Evolutionary conservation across 129 eudicot genomes (phyloP), one percentile per base, ranked within the genome.

Genomic region (Deinandra increscens): DNA sequence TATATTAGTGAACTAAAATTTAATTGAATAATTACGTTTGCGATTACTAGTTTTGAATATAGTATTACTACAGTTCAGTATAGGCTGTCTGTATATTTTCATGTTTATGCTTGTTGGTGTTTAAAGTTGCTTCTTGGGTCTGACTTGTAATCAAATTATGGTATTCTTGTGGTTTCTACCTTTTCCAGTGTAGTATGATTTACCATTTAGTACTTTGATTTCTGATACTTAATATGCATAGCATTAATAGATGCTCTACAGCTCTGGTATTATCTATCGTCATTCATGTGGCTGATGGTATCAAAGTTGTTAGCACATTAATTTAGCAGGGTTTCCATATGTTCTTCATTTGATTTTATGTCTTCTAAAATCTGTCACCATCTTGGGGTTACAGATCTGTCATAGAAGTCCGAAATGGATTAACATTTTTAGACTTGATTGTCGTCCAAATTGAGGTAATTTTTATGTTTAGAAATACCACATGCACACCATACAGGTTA

Each of bases 361-460:
- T 8, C 34, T 34, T 48, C 8, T 64, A 42, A 13, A 58, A 17
- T 56, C 68, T 34, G 56, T 29, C 66, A 49, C 81, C 53, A 26
- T 61, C 66, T 81, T 68, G 64, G 38, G 70, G 78, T 48, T 83
- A 74, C 81, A 94, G 99, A 64, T 94, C 99, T 51, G 99, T 94
- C 64, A 94, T 94, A 37, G 97, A 94, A 89, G 99, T 94, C 69
- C 85, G 99, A 60, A 87, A 89, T 78, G 97, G 97, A 43, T 76
- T 85, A 71, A 94, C 99, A 60, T 94, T 94, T 74, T 63, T 94
- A 38, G 99, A 94, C 87, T 81, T 94, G 66, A 94, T 94, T 75
- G 99, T 94, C 77, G 60, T 73, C 73, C 99, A 94, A 75, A 81
- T 94, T 85, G 99, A 94, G 99, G 99, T 94, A 84, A 56, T 10